These are phyloP conservation scores for Monilinia fructigena DNA, from an alignment of 2,329 filamentous ascomycete genomes.

Conservation along the genomic window DNA sequence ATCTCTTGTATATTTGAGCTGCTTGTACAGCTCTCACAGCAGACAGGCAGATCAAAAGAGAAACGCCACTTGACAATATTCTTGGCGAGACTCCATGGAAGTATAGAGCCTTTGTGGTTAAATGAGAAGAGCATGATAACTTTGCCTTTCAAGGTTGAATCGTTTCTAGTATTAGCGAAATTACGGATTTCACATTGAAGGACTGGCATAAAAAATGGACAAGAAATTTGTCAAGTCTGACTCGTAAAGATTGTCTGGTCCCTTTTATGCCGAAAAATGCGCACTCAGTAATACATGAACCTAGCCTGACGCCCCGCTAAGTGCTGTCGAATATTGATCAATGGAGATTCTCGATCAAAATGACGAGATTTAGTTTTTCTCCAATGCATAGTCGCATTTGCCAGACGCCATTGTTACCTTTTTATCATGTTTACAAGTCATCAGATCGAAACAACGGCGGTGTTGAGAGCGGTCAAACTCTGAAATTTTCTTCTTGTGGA, in stretches of 20 bases:
- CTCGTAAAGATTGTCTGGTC: neutral
- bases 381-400: neutral
- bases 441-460: neutral
- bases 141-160: neutral
- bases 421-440: neutral
- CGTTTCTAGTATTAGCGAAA: neutral
- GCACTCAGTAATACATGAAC: neutral
- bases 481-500: neutral
- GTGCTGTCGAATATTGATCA: neutral
- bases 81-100: neutral
- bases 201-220: no score
- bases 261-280: neutral
- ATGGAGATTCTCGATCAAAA: neutral
- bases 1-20: no score
- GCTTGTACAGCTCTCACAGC: neutral
- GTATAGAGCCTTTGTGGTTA: neutral
- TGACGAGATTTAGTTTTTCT: neutral
- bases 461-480: neutral
- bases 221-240: rapidly evolving
- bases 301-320: no score
- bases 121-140: neutral
- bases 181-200: no score
- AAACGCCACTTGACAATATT: neutral
- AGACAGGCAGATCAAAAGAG: neutral
- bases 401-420: neutral